Evolutionary conservation across 805 yeast species (phyloP).

Genomic region (Kurtzmaniella fragi): DNA sequence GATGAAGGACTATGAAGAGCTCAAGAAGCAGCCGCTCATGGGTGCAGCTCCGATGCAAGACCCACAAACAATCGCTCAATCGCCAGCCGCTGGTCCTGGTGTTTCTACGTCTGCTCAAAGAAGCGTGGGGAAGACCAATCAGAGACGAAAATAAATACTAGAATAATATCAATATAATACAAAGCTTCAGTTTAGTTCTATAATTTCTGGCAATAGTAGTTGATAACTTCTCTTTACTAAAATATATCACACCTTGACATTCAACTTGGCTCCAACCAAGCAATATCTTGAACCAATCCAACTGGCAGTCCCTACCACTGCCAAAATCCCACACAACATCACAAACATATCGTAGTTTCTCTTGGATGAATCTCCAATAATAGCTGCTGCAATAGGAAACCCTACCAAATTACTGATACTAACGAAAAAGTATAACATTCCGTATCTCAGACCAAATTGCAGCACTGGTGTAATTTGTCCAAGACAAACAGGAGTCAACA

Average conservation of each 20-base stretch:
- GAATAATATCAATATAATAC: no score
- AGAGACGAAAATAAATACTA: no score
- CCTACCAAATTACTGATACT: slow-evolving; percentile 38
- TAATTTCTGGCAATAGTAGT: no score
- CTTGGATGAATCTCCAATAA: slow-evolving; percentile 27
- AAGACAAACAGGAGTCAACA: slow-evolving; percentile 67
- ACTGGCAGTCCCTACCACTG: slow-evolving; percentile 18
- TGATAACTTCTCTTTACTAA: no score
- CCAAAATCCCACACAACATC: slow-evolving; percentile 26
- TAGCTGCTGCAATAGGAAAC: slow-evolving; percentile 30
- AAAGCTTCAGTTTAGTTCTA: no score
- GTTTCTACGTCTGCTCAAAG: background rate
- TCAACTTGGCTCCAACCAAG: slow-evolving; percentile 24
- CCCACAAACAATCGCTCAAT: background rate
- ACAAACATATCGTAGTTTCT: slow-evolving; percentile 26
- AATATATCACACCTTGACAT: slow-evolving; percentile 19
- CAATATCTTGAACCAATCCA: slow-evolving; percentile 28
- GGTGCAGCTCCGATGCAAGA: background rate
- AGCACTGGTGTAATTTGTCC: slow-evolving; percentile 58
- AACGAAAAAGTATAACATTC: slow-evolving; percentile 58
- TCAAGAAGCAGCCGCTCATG: slow-evolving; percentile 4
- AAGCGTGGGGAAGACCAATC: no score
- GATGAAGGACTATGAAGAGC: slow-evolving; percentile 25
- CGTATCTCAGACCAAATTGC: slow-evolving; percentile 65
- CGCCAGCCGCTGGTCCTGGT: background rate